Base-by-base conservation (phyloP, 2,329 filamentous ascomycete species). In the Fusarium compactum region DNA sequence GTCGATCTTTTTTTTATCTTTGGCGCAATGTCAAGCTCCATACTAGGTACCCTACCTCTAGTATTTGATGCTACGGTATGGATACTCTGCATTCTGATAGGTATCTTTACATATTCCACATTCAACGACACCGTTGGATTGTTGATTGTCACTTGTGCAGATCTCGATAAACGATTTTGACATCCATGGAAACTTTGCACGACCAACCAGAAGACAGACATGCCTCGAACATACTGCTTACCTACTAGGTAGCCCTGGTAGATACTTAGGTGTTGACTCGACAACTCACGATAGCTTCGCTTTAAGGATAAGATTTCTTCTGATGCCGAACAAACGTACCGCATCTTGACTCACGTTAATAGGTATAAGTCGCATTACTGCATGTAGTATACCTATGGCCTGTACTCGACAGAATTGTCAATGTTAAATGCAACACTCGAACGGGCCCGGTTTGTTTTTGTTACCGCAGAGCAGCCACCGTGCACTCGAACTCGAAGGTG, bases 1-100 rank as follows among this genome's bases (percentile, higher is more conserved):
- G 58, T 34, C 48, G 54, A 70, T 67, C 62, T 20, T n/a, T 27
- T 25, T 43, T 63, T 41, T 43, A 50, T 66, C 38, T 18, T 46
- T 53, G 47, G 38, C 43, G 32, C 30, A 58, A 58, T 25, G 43
- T 65, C 29, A 53, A 25, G 16, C 11, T 18, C 6, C 32, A 24
- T 24, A 24, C 24, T 24, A 24, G 18, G 27, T 11, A 29, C 27
- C 25, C 25, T 30, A 30, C 11, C 29, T 30, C 29, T 30, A 30
- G 29, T 7, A 30, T 30, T 66, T 45, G 47, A 62, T 54, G 24
- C 41, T 40, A 15, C 29, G 34, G 25, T 40, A 38, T 38, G 18
- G 34, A 38, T 38, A n/a, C 34, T 38, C 32, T 38, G 34, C 18
- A 38, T n/a, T 11, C 18, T 11, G 34, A 38, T n/a, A 38, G 34